phyloP scores from a whole-genome alignment of 164 flowering plant species.

The Magnolia changhungtana region DNA sequence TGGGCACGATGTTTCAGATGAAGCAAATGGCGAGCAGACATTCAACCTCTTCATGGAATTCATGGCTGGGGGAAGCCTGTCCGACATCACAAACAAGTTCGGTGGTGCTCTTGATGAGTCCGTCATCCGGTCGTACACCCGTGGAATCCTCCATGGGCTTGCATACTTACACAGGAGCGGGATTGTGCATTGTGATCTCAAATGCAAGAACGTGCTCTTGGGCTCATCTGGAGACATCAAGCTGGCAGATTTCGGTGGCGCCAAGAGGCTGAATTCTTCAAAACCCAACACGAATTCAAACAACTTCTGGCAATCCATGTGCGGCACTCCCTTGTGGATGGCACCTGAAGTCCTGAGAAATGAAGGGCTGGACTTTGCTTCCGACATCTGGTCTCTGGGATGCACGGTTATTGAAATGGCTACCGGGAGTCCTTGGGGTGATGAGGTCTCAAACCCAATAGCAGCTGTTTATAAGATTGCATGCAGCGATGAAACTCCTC shows the following conservation, averaged over 20 bases:
- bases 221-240: constrained; percentile 38
- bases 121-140: constrained; percentile 40
- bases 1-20: constrained; percentile 26
- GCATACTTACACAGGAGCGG: constrained; percentile 42
- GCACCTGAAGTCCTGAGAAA: constrained; percentile 59
- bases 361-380: constrained; percentile 27
- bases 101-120: constrained; percentile 48
- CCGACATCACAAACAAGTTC: constrained; percentile 35
- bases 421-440: constrained; percentile 51
- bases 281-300: not conserved
- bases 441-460: constrained; percentile 24
- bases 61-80: constrained; percentile 58
- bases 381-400: constrained; percentile 70
- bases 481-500: constrained; percentile 29
- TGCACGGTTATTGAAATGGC: constrained; percentile 69
- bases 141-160: constrained; percentile 44
- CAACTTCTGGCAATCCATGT: constrained; percentile 13
- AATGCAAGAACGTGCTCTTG: constrained; percentile 59
- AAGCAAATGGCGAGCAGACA: constrained; percentile 21
- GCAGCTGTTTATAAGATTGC: constrained; percentile 47
- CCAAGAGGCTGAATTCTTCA: constrained; percentile 25
- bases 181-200: constrained; percentile 59
- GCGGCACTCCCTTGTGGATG: constrained; percentile 70
- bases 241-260: constrained; percentile 61
- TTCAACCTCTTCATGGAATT: constrained; percentile 53